A percentile compares a stretch with the other conserved stretches of the same genome.
These are phyloP conservation scores for Forsythia viridissima DNA, from an alignment of 257 asterid genomes.

Conservation along the genomic window DNA sequence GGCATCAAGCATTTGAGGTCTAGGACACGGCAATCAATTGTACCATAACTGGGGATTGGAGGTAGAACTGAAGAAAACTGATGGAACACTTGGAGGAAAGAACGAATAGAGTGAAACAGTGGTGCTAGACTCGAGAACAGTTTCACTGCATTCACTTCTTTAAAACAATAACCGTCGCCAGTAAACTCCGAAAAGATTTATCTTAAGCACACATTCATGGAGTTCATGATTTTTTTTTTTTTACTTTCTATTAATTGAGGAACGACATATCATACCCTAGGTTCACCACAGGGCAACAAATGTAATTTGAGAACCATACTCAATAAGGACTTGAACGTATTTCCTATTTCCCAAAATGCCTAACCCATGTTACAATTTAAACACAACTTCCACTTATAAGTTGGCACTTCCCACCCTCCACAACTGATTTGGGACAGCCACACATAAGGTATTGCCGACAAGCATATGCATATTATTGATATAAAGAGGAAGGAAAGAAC, in stretches of 20 bases:
- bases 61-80: not conserved
- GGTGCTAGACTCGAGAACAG: not conserved
- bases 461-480: too few species aligned
- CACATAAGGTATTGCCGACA: not conserved
- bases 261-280: not conserved
- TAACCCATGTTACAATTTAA: not conserved
- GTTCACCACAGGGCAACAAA: not conserved
- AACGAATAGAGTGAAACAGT: not conserved
- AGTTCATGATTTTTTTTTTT: not conserved
- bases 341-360: not conserved
- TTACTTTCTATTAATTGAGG: not conserved
- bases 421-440: not conserved
- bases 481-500: not conserved
- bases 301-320: not conserved
- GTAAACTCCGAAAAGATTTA: not conserved
- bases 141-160: not conserved
- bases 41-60: not conserved
- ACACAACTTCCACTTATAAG: not conserved
- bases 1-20: not conserved
- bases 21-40: not conserved
- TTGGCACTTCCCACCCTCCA: not conserved
- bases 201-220: not conserved
- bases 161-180: not conserved
- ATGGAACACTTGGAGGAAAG: not conserved
- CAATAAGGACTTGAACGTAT: not conserved